Conservation (phyloP, 257 asterid species). For the Rubia yunnanensis region DNA sequence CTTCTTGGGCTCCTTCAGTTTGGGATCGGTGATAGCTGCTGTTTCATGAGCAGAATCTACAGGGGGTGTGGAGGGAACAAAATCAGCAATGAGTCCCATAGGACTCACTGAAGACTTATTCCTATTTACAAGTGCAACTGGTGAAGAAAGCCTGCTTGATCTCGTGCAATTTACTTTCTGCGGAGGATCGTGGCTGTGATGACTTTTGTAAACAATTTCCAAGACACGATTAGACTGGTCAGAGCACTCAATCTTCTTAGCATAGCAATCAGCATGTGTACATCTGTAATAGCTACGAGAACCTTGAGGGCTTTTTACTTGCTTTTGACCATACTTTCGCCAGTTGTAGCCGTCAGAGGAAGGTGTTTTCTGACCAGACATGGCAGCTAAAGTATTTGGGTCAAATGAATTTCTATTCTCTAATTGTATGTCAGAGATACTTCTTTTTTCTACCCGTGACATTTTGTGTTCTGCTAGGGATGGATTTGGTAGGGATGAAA, state of each 20-base stretch:
- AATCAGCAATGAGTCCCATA: conserved; percentile 21
- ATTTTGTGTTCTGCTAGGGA: conserved; percentile 24
- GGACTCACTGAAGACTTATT: conserved; percentile 24
- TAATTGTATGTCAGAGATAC: neutral
- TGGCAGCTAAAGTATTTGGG: conserved; percentile 27
- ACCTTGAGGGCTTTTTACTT: conserved; percentile 93
- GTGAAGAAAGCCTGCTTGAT: conserved; percentile 33
- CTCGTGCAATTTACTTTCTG: conserved; percentile 39
- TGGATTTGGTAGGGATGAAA: conserved; percentile 37
- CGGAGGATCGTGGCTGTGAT: conserved; percentile 89
- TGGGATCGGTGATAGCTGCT: conserved; percentile 26
- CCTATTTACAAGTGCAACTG: conserved; percentile 29
- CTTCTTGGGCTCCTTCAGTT: conserved; percentile 44
- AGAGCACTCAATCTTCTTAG: conserved; percentile 85
- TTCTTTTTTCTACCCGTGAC: conserved; percentile 23
- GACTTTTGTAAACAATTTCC: conserved; percentile 68
- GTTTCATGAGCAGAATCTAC: conserved; percentile 30
- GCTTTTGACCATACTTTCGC: conserved; percentile 97
- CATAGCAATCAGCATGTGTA: conserved; percentile 63
- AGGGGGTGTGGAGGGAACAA: conserved; percentile 34
- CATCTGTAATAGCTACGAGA: conserved; percentile 93
- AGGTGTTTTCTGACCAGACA: conserved; percentile 38
- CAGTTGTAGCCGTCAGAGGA: conserved; percentile 80
- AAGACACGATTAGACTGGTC: conserved; percentile 42
- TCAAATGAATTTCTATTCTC: conserved; percentile 5